These are phyloP conservation scores for Colletotrichum camelliae DNA, from an alignment of 2,329 filamentous ascomycete species.

Conservation along the genomic window DNA sequence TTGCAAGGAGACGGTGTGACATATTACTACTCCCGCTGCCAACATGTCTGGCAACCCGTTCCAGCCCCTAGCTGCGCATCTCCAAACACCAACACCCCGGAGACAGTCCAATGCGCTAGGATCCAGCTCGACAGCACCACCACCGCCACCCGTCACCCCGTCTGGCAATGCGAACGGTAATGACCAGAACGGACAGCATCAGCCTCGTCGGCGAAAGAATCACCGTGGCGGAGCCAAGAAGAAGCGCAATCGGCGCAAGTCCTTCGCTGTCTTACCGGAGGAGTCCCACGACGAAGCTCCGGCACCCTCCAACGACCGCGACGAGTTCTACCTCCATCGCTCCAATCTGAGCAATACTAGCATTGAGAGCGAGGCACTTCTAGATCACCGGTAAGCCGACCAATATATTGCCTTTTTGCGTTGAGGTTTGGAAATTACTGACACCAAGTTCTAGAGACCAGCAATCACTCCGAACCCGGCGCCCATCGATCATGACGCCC, in stretches of 20 bases:
- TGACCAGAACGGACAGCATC: conserved; percentile 18
- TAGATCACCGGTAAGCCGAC: conserved; percentile 78
- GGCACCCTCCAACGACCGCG: conserved; percentile 32
- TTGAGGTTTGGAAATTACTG: background rate
- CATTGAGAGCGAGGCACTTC: conserved; percentile 83
- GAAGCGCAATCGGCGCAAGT: conserved; percentile 77
- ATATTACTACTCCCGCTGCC: background rate
- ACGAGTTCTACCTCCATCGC: conserved; percentile 55
- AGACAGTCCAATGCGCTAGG: conserved; percentile 12
- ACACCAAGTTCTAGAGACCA: conserved; percentile 53
- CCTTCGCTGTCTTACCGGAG: conserved; percentile 72
- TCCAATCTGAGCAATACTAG: conserved; percentile 80
- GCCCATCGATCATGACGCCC: conserved; percentile 55
- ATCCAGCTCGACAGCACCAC: conserved; percentile 18
- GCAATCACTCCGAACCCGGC: conserved; percentile 66
- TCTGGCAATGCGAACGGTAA: conserved; percentile 1
- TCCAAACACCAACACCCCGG: conserved; percentile 5
- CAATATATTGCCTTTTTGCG: background rate
- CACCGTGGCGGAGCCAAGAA: conserved; percentile 81
- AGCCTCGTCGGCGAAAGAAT: conserved; percentile 63
- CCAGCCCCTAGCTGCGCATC: conserved; percentile 26
- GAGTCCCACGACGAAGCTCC: conserved; percentile 49
- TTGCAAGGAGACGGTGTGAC: conserved; percentile 5
- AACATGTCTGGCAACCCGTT: conserved; percentile 39
- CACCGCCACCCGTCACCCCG: conserved; percentile 9